Conservation (phyloP, 139 green algal genomes). For the Chlorella sp. region DNA sequence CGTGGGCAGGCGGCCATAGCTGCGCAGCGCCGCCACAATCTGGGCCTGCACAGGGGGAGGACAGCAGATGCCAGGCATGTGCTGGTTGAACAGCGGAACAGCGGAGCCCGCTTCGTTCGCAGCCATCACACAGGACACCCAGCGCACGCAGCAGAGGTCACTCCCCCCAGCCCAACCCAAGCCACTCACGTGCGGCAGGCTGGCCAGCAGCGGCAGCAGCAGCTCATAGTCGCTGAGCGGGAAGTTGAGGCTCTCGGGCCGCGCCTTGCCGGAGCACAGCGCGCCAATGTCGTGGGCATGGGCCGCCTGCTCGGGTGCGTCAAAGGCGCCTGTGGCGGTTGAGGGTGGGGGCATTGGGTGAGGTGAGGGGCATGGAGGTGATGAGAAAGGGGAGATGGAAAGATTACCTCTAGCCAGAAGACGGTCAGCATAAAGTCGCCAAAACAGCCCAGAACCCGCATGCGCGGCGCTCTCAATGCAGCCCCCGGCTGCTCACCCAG, state of each 20-base stretch:
- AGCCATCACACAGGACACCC: no score
- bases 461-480: no score
- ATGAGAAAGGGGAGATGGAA: no score
- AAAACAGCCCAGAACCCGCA: no score
- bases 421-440: no score
- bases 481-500: not conserved
- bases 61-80: not conserved
- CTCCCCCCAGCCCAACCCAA: not conserved
- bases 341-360: no score
- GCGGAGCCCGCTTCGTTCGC: no score
- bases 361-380: no score
- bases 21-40: constrained; percentile 12
- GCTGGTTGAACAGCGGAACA: not conserved
- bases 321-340: constrained; percentile 15
- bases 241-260: constrained; percentile 26
- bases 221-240: constrained; percentile 17
- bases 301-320: constrained; percentile 24
- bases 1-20: constrained; percentile 29
- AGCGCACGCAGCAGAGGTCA: not conserved
- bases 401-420: no score
- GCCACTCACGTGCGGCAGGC: constrained; percentile 24
- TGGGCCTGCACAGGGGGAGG: not conserved
- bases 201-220: constrained; percentile 20
- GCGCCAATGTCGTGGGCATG: constrained; percentile 34
- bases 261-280: constrained; percentile 35